Evolutionary conservation across 2,329 filamentous ascomycete species (phyloP), one percentile per base, ranked within the genome.

Genomic region (Xylaria sp.): DNA sequence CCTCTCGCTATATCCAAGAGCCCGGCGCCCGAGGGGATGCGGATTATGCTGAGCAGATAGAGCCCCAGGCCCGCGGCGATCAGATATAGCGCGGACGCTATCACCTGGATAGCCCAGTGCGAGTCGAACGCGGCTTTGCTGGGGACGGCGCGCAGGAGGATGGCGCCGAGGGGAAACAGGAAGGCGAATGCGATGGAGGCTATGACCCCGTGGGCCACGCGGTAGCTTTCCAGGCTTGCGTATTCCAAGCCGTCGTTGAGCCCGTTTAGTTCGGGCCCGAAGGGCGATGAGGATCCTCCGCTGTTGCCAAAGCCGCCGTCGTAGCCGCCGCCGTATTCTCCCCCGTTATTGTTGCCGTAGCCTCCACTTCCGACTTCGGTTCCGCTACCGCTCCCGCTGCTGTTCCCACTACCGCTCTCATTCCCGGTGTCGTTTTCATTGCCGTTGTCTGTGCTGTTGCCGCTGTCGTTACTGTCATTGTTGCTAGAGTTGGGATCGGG

Each of bases 131-230:
- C 74, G n/a, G 78, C 70, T 6, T 77, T 75, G 4, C 81, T 78
- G 0, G 80, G 78, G 0, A 81, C 34, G 2, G 81, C 55, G 10
- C 83, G 80, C 72, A 85, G 76, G 28, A 83, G 45, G 52, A 84
- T 78, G 1, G 82, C 77, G 55, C 83, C 83, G 20, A 82, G 58
- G 2, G 83, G 83, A 70, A 85, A 84, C 20, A 85, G 70, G 23
- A 80, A 71, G 12, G 80, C 81, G 64, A 85, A 81, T 30, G 81
- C 79, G 6, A 82, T 20, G 9, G 79, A 73, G 7, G 80, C 81
- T 4, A 85, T 70, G 34, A 81, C 76, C 15, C 82, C 82, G 75
- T 85, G 83, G 32, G 79, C 71, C 4, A 72, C 77, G 30, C 81
- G 78, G 52, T 77, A 77, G 62, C 71, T 70, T 41, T 72, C 70